These are phyloP conservation scores for Abortiporus biennis DNA, from an alignment of 1,284 basidiomycete species.

Conservation along the genomic window DNA sequence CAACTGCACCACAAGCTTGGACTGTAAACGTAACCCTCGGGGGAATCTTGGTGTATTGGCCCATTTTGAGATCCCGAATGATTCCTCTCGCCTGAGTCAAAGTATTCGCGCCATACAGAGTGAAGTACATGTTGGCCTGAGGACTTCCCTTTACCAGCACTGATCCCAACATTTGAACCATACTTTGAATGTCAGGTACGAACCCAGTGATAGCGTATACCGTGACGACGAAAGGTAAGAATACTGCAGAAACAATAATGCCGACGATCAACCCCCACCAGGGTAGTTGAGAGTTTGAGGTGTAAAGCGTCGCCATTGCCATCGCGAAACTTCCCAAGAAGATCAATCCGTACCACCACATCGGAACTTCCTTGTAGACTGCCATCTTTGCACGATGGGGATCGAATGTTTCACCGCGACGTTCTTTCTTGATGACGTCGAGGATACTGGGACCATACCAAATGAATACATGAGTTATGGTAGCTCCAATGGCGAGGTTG, in stretches of 20 bases:
- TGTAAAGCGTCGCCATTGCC: constrained; percentile 39
- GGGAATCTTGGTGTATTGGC: constrained; percentile 49
- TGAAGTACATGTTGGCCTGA: constrained; percentile 38
- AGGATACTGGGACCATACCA: constrained; percentile 47
- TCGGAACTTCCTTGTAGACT: constrained; percentile 49
- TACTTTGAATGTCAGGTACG: constrained; percentile 13
- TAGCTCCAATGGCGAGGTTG: constrained; percentile 18
- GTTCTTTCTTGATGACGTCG: constrained; percentile 31
- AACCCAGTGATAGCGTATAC: constrained; percentile 23
- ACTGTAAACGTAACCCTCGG: constrained; percentile 40
- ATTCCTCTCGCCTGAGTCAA: constrained; percentile 26
- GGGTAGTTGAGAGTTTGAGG: constrained; percentile 40
- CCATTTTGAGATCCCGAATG: constrained; percentile 37
- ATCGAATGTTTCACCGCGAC: constrained; percentile 27
- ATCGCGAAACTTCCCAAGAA: constrained; percentile 39
- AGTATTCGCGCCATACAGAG: constrained; percentile 30
- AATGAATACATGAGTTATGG: constrained; percentile 33
- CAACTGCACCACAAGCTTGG: constrained; percentile 44
- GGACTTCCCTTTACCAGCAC: constrained; percentile 34
- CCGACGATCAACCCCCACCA: constrained; percentile 44
- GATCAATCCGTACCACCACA: constrained; percentile 41
- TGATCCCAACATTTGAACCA: constrained; percentile 31
- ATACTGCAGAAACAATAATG: constrained; percentile 35
- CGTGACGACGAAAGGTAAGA: constrained; percentile 34
- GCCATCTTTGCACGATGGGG: constrained; percentile 49